These are phyloP conservation scores for Astragalus membranaceus DNA, from an alignment of 306 rosid genomes.

Conservation along the genomic window DNA sequence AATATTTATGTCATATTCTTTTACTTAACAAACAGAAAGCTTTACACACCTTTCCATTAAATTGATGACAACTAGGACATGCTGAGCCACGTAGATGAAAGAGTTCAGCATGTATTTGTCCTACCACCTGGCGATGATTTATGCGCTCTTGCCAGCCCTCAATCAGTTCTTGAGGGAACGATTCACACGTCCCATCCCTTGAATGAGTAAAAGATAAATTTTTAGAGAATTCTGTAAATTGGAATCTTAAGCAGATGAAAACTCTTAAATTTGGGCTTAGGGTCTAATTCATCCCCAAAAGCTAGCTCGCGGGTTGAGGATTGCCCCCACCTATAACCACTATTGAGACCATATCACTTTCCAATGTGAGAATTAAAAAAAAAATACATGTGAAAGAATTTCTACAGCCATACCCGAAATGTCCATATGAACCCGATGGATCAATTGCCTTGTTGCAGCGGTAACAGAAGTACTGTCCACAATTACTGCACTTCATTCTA, in stretches of 20 bases:
- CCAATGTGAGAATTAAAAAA: too few relatives aligned
- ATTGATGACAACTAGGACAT: slow-evolving; percentile 82
- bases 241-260: slow-evolving; percentile 4
- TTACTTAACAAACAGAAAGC: slow-evolving; percentile 1
- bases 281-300: background rate
- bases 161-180: slow-evolving; percentile 64
- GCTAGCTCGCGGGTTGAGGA: too few relatives aligned
- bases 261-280: too few relatives aligned
- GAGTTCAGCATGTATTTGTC: slow-evolving; percentile 55
- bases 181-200: slow-evolving; percentile 65
- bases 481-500: slow-evolving; percentile 80
- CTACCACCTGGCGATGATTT: slow-evolving; percentile 53
- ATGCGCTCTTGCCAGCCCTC: slow-evolving; percentile 57
- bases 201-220: slow-evolving; percentile 22
- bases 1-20: background rate
- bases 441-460: slow-evolving; percentile 64
- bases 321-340: too few relatives aligned
- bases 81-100: slow-evolving; percentile 29
- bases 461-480: slow-evolving; percentile 80
- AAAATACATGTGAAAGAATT: background rate
- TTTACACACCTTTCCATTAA: slow-evolving; percentile 75
- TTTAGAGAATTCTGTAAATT: background rate
- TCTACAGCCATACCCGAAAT: slow-evolving; percentile 51
- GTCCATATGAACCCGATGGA: slow-evolving; percentile 54
- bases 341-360: too few relatives aligned